Conservation (phyloP, 495 filamentous ascomycete genomes). For the Trichodelitschia bisporula region DNA sequence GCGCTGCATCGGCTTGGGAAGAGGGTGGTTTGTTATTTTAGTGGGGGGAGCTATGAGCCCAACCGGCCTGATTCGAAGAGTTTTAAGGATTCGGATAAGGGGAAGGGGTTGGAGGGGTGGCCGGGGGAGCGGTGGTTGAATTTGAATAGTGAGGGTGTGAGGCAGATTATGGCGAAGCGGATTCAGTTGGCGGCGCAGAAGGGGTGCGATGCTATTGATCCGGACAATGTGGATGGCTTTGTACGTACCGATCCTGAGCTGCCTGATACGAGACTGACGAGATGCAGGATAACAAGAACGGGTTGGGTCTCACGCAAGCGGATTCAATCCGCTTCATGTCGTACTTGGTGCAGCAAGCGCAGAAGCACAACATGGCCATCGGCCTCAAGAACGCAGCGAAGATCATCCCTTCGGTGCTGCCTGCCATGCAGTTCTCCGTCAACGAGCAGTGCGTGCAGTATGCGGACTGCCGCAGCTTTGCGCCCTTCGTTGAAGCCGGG, state of each 20-base stretch:
- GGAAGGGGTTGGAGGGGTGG: conserved; percentile 33
- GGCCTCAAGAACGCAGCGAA: conserved; percentile 42
- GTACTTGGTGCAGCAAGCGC: conserved; percentile 30
- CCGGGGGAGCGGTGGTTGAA: conserved; percentile 43
- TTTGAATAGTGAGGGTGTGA: conserved; percentile 27
- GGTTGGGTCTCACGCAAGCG: conserved; percentile 25
- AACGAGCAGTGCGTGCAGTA: conserved; percentile 49
- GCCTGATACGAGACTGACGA: conserved; percentile 8
- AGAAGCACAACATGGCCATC: conserved; percentile 22
- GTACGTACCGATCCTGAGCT: conserved; percentile 6
- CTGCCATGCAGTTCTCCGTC: conserved; percentile 37
- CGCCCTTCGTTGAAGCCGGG: conserved; percentile 26
- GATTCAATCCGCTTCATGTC: conserved; percentile 32
- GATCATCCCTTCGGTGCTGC: conserved; percentile 30
- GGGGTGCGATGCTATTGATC: conserved; percentile 48
- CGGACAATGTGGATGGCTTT: conserved; percentile 51
- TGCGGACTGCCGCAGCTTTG: conserved; percentile 29
- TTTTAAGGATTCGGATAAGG: conserved; percentile 29
- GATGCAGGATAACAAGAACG: conserved; percentile 24
- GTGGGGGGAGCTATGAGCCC: conserved; percentile 39
- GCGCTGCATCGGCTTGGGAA: conserved; percentile 21
- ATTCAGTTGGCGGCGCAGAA: conserved; percentile 30
- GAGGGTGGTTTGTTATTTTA: conserved; percentile 54
- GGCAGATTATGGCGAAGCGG: conserved; percentile 33
- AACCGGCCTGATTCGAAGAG: conserved; percentile 28